phyloP scores from a whole-genome alignment of 495 filamentous ascomycete genomes.

The Aspergillus affinis region DNA sequence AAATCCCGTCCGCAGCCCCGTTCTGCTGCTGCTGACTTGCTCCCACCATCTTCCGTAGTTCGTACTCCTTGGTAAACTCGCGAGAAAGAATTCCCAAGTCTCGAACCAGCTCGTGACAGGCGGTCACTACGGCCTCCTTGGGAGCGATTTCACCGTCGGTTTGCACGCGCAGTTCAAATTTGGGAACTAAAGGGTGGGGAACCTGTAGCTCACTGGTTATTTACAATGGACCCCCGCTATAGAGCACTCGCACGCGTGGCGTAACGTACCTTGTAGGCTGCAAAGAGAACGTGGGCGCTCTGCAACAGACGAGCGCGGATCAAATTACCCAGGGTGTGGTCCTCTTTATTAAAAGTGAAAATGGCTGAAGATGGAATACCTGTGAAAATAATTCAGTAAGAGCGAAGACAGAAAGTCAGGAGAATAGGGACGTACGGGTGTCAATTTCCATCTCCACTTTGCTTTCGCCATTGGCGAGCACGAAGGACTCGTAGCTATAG shows the following conservation, averaged over 20 bases:
- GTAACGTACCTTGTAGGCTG: conserved; percentile 77
- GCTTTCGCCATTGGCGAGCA: conserved; percentile 82
- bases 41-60: conserved; percentile 85
- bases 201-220: conserved; percentile 42
- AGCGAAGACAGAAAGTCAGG: not conserved
- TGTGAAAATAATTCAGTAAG: conserved; percentile 32
- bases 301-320: conserved; percentile 78
- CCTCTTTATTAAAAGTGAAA: conserved; percentile 94
- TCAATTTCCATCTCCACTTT: conserved; percentile 85
- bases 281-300: conserved; percentile 75
- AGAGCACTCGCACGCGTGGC: not conserved
- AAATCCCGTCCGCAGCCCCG: conserved; percentile 28
- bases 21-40: conserved; percentile 48
- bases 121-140: conserved; percentile 76
- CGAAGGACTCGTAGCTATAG: conserved; percentile 83
- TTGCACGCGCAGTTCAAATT: conserved; percentile 84
- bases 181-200: conserved; percentile 81
- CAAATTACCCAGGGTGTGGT: conserved; percentile 93
- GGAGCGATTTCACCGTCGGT: conserved; percentile 87
- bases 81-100: conserved; percentile 73
- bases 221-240: not conserved
- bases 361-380: conserved; percentile 79
- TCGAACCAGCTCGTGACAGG: conserved; percentile 74
- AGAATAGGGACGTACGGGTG: conserved; percentile 62
- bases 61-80: conserved; percentile 93